Evolutionary conservation across 1,284 basidiomycete species (phyloP), one percentile per base, ranked within the genome.

Genomic region (Sanghuangporus baumii): DNA sequence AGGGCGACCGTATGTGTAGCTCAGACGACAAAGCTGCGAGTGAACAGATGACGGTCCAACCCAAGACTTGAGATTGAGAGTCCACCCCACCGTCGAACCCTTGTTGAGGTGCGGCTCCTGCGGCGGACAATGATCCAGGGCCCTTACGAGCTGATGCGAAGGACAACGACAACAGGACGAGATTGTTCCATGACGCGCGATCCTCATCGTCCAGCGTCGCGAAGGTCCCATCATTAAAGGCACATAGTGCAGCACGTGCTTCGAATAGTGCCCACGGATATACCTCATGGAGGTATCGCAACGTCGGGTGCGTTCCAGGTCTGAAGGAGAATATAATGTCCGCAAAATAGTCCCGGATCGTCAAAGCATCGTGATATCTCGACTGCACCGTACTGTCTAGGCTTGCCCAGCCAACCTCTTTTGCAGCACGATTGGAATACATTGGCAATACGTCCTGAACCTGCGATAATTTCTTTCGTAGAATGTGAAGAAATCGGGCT

Each of bases 11-110:
- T 26, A 55, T 16, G 34, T 26, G 50, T 14, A 66, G 54, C 5
- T 68, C 59, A 4, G 66, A 63, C 81, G 31, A 51, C 34, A 50
- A 58, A 20, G 66, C 63, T 7, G 68, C 62, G 0, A 73, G 62
- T 2, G 69, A 59, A 59, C 71, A 74, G 4, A 71, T 65, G 3
- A 67, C 67, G 16, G 68, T 69, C 72, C 72, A 74, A 26, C 71
- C 71, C 31, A 54, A 66, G 50, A 50, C 67, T 62, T 40, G 63
- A 58, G n/a, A 66, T 60, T 43, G 55, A 57, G 26, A 60, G 14
- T 9, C 61, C 52, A 56, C 65, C 46, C 55, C 75, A 69, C 56
- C 66, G 66, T 55, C 63, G 62, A 43, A 70, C 69, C 57, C 70
- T 67, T n/a, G 47, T 55, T 18, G 71, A 66, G 38, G 73, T 68